phyloP scores from a whole-genome alignment of 306 rosid genomes.

The Acacia crassicarpa region DNA sequence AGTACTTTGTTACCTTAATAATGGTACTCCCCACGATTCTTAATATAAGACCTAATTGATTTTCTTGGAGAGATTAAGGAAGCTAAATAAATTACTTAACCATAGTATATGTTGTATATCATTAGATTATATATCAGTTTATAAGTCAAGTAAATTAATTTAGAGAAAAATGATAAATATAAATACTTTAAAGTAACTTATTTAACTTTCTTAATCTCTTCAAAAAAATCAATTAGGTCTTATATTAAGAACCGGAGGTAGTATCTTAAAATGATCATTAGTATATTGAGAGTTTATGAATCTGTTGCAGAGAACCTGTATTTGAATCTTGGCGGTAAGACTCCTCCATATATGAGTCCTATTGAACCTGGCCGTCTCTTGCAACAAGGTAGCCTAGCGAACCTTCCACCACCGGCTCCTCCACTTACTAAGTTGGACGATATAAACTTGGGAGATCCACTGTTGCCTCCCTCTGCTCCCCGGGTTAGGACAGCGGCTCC shows the following conservation, averaged over 20 bases:
- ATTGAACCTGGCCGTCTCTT: constrained; percentile 59
- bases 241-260: too few relatives aligned
- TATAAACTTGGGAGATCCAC: constrained; percentile 60
- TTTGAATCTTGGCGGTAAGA: constrained; percentile 15
- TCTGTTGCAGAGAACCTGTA: constrained; percentile 70
- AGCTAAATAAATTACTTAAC: too few relatives aligned
- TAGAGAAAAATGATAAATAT: too few relatives aligned
- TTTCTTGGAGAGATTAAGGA: too few relatives aligned
- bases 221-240: not conserved
- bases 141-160: too few relatives aligned
- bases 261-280: not conserved
- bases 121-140: too few relatives aligned
- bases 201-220: too few relatives aligned
- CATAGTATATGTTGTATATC: too few relatives aligned
- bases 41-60: too few relatives aligned
- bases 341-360: constrained; percentile 60
- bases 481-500: constrained; percentile 19
- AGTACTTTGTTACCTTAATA: not conserved
- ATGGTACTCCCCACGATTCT: too few relatives aligned
- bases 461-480: constrained; percentile 60
- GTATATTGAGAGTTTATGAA: constrained; percentile 5
- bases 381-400: not conserved
- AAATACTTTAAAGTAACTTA: too few relatives aligned
- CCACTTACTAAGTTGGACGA: constrained; percentile 50
- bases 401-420: constrained; percentile 63